Evolutionary conservation across 2,329 filamentous ascomycete genomes (phyloP).

Genomic region (Metarhizium sp.): DNA sequence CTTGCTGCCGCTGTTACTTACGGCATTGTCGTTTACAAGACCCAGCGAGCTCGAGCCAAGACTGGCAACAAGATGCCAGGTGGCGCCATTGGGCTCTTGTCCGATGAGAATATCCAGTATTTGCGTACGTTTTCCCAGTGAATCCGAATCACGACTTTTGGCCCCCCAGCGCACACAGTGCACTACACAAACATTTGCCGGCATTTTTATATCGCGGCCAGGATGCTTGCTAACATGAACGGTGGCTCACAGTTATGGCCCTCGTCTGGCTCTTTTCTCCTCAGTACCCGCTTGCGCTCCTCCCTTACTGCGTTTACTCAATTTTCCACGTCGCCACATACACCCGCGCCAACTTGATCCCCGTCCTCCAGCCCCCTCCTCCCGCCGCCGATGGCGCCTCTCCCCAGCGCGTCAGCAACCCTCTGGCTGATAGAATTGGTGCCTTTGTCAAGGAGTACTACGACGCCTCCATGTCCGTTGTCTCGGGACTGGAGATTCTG

Average conservation of each 20-base stretch:
- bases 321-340: constrained; percentile 98
- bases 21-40: constrained; percentile 98
- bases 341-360: constrained; percentile 85
- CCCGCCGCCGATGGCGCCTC: constrained; percentile 47
- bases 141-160: neutral
- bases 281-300: constrained; percentile 80
- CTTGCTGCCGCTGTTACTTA: constrained; percentile 84
- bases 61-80: constrained; percentile 52
- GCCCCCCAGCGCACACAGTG: neutral
- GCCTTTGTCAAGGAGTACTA: constrained; percentile 98
- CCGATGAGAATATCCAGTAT: constrained; percentile 97
- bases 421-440: constrained; percentile 74
- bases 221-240: neutral
- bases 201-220: neutral
- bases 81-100: constrained; percentile 56
- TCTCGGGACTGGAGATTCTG: constrained; percentile 77
- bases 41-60: constrained; percentile 76
- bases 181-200: neutral
- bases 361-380: constrained; percentile 65
- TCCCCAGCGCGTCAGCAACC: constrained; percentile 42
- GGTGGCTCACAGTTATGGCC: constrained; percentile 60
- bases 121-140: constrained; percentile 54
- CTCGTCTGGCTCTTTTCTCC: constrained; percentile 89
- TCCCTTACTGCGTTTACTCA: constrained; percentile 95
- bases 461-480: constrained; percentile 88